Evolutionary conservation across 1,284 basidiomycete species (phyloP).

Genomic region (Sanghuangporus baumii): DNA sequence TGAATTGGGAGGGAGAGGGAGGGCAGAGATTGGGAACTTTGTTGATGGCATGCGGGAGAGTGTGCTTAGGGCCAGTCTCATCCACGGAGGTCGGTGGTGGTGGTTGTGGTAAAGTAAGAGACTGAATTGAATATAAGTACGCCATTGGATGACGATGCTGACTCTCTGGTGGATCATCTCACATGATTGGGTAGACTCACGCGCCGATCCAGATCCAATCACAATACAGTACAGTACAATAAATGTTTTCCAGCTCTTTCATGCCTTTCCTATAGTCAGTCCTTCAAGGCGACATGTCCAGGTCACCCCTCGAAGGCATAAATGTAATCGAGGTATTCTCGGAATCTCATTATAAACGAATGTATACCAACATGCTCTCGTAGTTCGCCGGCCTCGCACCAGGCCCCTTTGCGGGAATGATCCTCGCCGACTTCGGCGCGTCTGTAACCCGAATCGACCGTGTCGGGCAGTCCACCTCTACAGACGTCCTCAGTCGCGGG

Average conservation of each 20-base stretch:
- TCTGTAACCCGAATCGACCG: conserved; percentile 74
- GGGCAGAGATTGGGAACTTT: conserved; percentile 45
- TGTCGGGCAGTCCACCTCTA: conserved; percentile 32
- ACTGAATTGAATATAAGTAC: background rate
- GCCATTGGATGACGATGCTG: background rate
- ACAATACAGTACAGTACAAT: too few species aligned
- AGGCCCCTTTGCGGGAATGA: conserved; percentile 73
- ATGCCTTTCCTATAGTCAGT: background rate
- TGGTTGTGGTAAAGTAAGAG: background rate
- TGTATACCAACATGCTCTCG: background rate
- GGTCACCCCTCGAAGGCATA: conserved; percentile 3
- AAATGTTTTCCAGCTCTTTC: background rate
- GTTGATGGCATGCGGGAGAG: conserved; percentile 4
- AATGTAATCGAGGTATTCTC: conserved; percentile 9
- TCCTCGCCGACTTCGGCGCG: conserved; percentile 80
- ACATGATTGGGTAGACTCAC: too few species aligned
- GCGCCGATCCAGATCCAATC: background rate
- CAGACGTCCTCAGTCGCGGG: conserved; percentile 59
- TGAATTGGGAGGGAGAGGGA: conserved; percentile 58
- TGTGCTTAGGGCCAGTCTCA: background rate
- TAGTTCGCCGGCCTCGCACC: conserved; percentile 85
- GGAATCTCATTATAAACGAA: background rate
- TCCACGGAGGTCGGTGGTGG: background rate
- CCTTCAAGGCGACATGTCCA: background rate
- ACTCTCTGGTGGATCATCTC: too few species aligned